Evolutionary conservation across 306 rosid species (phyloP).

Genomic region (Vigna radiata): DNA sequence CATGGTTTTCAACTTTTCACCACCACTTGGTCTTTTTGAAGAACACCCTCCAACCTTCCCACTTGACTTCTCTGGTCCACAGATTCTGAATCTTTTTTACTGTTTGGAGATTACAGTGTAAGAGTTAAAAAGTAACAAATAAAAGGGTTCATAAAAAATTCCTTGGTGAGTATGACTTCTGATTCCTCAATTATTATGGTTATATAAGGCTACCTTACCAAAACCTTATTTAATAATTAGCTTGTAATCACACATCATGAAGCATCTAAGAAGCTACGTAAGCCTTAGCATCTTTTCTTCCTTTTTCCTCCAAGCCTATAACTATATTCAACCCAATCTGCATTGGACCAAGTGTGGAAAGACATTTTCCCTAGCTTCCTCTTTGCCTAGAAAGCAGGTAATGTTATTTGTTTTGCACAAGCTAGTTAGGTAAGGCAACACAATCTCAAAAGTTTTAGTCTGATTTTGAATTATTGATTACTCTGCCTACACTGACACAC

Average conservation of each 20-base stretch:
- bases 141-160: conserved; percentile 12
- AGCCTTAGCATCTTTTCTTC: conserved; percentile 10
- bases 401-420: conserved; percentile 14
- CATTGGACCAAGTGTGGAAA: conserved; percentile 13
- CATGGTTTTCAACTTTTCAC: conserved; percentile 25
- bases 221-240: conserved; percentile 19
- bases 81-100: conserved; percentile 39
- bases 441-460: conserved; percentile 22
- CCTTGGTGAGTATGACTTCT: conserved; percentile 39
- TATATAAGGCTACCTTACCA: neutral
- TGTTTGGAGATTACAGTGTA: neutral
- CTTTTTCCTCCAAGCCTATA: conserved; percentile 36
- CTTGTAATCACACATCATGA: conserved; percentile 30
- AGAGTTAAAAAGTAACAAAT: conserved; percentile 1
- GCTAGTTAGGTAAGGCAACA: neutral
- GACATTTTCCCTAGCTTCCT: conserved; percentile 27
- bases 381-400: conserved; percentile 37
- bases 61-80: conserved; percentile 28
- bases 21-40: conserved; percentile 16
- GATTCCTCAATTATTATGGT: conserved; percentile 45
- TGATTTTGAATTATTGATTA: conserved; percentile 2
- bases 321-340: conserved; percentile 27
- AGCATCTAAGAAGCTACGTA: conserved; percentile 35
- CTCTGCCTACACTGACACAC: conserved; percentile 2
- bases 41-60: conserved; percentile 30